A percentile compares a stretch with the other conserved stretches of the same genome.
Conservation (phyloP, 257 asterid genomes). For the Craterostigma plantagineum region DNA sequence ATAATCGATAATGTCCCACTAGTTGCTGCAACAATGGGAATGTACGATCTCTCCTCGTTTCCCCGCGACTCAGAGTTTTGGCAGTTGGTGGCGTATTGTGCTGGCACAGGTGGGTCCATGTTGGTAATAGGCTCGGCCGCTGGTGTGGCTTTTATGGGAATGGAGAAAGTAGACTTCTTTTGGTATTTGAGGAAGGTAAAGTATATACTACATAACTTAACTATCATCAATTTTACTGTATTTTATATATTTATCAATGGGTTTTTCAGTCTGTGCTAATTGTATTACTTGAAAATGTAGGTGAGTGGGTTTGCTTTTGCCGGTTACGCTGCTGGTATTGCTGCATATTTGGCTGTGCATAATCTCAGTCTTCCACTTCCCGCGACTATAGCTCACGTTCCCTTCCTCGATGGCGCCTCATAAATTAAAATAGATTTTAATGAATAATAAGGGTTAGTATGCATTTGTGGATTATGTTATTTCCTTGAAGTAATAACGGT, state of each 20-base stretch:
- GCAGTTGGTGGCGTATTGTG: constrained; percentile 89
- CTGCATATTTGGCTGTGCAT: constrained; percentile 64
- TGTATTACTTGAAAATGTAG: no score
- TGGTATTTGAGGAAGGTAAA: constrained; percentile 81
- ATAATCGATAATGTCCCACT: constrained; percentile 86
- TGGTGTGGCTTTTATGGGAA: constrained; percentile 95
- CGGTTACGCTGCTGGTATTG: constrained; percentile 93
- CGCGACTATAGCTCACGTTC: constrained; percentile 61
- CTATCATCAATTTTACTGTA: not conserved
- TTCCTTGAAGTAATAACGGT: no score
- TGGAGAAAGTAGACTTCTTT: constrained; percentile 94
- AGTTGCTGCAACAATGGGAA: constrained; percentile 98
- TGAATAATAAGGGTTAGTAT: no score
- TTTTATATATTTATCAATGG: no score
- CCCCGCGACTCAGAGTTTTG: constrained; percentile 90
- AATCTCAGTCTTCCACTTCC: constrained; percentile 50
- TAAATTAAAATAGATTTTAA: no score
- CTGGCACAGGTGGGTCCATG: constrained; percentile 98
- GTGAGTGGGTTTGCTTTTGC: constrained; percentile 98
- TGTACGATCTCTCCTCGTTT: constrained; percentile 70
- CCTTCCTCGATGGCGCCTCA: constrained; percentile 53
- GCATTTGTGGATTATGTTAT: no score
- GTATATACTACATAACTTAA: not conserved
- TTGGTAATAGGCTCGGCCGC: constrained; percentile 90
- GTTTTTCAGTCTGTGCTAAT: not conserved